Evolutionary conservation across 768 basidiomycete genomes (phyloP), one percentile per base, ranked within the genome.

Genomic region (Podaxis sp.): DNA sequence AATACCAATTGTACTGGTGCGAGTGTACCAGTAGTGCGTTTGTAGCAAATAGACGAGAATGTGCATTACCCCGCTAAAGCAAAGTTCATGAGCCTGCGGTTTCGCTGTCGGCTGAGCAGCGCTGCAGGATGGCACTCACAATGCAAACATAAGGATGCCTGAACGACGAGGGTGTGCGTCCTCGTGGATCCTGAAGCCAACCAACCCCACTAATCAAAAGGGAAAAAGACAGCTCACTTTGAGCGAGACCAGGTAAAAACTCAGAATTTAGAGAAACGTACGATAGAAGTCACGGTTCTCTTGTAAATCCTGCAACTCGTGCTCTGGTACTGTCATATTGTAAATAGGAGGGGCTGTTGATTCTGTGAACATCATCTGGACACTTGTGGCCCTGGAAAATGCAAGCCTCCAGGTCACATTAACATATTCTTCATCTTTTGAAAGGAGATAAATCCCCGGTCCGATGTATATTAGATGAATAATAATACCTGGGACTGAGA

Each of bases 341-440:
- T 56, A 58, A 2, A 19, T 55, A 12, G 4, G 1, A 5, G 38
- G 26, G 4, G 40, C 49, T 0, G 55, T 42, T 24, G 26, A 5
- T 11, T 22, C 57, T 15, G 70, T 39, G 4, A 57, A 56, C 46
- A 72, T 66, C 0, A 64, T 63, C 54, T 73, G 74, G 6, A 19
- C 57, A 7, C 68, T 70, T 1, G 70, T 63, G n/a, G 59, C 63
- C 11, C 70, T 73, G 0, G 73, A 70, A 38, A 71, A 75, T 0
- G 70, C 68, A 26, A 79, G 64, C 3, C 70, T 73, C 77, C 77
- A 78, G 9, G 68, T 69, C 5, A 79, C 65, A 13, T 75, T 68
- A 38, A 77, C 63, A 36, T 61, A 71, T 12, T 73, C 70, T 42
- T 54, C 56, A 30, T 71, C 72, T 59, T 0, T 24, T 28, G 12